Conservation (phyloP, 345 rosid genomes). For the Salix caprea region DNA sequence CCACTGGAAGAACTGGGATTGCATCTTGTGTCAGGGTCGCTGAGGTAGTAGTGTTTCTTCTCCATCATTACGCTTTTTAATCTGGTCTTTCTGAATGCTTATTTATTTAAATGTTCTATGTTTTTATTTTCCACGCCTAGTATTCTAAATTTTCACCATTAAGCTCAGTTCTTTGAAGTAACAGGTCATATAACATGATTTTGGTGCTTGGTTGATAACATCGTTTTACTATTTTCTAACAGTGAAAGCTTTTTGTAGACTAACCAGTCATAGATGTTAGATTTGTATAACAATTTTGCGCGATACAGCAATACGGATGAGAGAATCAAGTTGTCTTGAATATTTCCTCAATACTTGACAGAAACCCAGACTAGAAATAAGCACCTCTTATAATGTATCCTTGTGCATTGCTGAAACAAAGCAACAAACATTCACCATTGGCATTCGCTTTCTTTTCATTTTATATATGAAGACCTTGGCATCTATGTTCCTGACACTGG, state of each 20-base stretch:
- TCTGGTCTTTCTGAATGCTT: not conserved
- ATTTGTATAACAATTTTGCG: not conserved
- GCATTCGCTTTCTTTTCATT: not conserved
- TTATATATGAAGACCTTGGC: not conserved
- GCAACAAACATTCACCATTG: too few species aligned
- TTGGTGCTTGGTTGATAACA: not conserved
- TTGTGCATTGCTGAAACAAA: too few species aligned
- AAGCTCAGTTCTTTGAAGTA: not conserved
- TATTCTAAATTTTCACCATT: too few species aligned
- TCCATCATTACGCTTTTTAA: not conserved
- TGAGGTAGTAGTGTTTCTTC: conserved; percentile 50
- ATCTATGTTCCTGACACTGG: conserved; percentile 1
- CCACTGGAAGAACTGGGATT: conserved; percentile 71
- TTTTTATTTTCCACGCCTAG: too few species aligned
- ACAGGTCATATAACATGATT: not conserved
- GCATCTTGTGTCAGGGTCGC: conserved; percentile 88
- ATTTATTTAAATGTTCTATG: not conserved
- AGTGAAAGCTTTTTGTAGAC: not conserved
- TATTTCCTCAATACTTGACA: too few species aligned
- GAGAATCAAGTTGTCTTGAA: not conserved
- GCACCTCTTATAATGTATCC: too few species aligned
- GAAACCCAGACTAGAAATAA: too few species aligned
- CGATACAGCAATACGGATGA: not conserved
- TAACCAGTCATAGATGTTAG: not conserved
- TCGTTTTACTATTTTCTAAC: not conserved